These are phyloP conservation scores for Allomyces arbusculus DNA, from an alignment of 192 early-diverging fungal genomes.

Conservation along the genomic window DNA sequence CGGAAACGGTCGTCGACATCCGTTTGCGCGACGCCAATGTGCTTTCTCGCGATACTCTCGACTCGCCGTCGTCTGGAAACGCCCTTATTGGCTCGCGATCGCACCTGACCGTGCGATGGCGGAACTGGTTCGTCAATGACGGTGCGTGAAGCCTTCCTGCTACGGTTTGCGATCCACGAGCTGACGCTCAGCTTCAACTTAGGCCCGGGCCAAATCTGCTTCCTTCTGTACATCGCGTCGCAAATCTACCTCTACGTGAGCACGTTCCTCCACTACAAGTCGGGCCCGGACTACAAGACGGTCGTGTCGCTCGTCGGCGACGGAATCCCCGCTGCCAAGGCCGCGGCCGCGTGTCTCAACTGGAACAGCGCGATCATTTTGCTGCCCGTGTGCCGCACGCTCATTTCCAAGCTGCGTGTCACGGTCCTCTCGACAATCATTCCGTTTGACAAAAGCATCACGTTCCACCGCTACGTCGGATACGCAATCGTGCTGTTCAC, in stretches of 20 bases:
- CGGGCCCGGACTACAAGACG: not conserved
- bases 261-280: not conserved
- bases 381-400: constrained; percentile 60
- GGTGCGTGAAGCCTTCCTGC: not conserved
- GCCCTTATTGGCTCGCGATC: not conserved
- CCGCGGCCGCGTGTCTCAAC: constrained; percentile 44
- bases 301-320: not conserved
- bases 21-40: not conserved
- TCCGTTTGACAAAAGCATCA: constrained; percentile 64
- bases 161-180: not conserved
- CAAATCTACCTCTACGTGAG: not conserved
- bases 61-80: too few species aligned
- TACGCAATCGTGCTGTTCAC: constrained; percentile 61
- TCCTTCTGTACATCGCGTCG: not conserved
- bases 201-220: not conserved
- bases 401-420: constrained; percentile 50
- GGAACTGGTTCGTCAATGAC: not conserved
- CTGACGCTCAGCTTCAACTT: not conserved
- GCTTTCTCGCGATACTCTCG: too few species aligned
- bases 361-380: constrained; percentile 55
- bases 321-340: not conserved
- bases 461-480: constrained; percentile 61
- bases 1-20: not conserved
- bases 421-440: constrained; percentile 53
- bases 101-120: not conserved